Base-by-base conservation (phyloP, 1,139 yeast genomes). In the Yueomyces sp. region DNA sequence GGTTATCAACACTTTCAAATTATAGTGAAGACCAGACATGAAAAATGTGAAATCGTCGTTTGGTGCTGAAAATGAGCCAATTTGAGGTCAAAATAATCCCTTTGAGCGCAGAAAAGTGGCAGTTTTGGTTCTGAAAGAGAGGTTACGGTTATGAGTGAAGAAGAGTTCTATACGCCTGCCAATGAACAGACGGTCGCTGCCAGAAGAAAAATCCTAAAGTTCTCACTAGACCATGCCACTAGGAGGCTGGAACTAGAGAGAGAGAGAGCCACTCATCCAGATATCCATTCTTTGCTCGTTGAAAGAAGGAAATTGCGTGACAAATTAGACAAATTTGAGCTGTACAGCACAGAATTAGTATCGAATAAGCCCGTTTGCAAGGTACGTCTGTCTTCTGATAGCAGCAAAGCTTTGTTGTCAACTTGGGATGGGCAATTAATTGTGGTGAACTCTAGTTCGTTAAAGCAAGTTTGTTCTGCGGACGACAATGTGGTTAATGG, bases 81-180 rank as follows among this genome's bases (percentile, higher is more conserved):
- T 19, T 19, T 19, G 19, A 19, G 19, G 19, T 19, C 19, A 19
- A 19, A 19, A 19, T 19, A 19, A 19, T 19, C 19, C 19, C 19
- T 19, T 19, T 19, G 19, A 19, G 19, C 19, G 19, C 19, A 19
- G 19, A 19, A 19, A 19, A 19, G 19, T 19, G 19, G 19, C 19
- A 19, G 2, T 19, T 19, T 19, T 19, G 19, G 19, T 19, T 19
- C 19, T 19, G 19, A 19, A 19, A 19, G 19, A 19, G 19, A 19
- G 19, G 19, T 19, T 19, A 19, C 19, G 19, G 19, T 19, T 19
- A 19, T 19, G 32, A 81, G 73, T 3, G 82, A 82, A 27, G 93
- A 81, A 46, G 95, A 84, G 47, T 86, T 82, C 55, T 86, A 79
- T 56, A 86, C 96, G 0, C 94, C 94, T 0, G 96, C 95, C 0